phyloP scores from a whole-genome alignment of 2,329 filamentous ascomycete genomes.

The Raffaelea ambrosiae region DNA sequence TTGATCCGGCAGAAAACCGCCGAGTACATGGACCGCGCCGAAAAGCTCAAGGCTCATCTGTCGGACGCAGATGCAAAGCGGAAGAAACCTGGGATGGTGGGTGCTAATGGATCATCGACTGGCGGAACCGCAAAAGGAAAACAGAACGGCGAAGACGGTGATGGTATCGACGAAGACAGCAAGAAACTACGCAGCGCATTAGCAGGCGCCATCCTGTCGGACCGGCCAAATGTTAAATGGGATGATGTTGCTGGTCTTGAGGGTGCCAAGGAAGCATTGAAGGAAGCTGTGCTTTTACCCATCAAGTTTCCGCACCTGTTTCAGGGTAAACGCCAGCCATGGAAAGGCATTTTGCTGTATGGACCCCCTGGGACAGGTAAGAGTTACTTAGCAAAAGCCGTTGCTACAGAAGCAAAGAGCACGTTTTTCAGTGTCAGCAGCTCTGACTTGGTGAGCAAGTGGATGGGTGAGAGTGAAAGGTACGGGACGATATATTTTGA shows the following conservation, averaged over 20 bases:
- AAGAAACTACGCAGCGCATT: slow-evolving; percentile 93
- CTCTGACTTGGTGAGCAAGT: slow-evolving; percentile 95
- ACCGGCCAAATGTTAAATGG: slow-evolving; percentile 95
- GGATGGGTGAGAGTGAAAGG: slow-evolving; percentile 99
- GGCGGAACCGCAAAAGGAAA: slow-evolving; percentile 56
- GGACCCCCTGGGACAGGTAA: slow-evolving; percentile 96
- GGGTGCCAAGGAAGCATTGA: slow-evolving; percentile 88
- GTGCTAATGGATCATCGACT: slow-evolving; percentile 59
- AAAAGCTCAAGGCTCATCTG: slow-evolving; percentile 92
- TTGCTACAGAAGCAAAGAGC: slow-evolving; percentile 96
- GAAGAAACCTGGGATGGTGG: slow-evolving; percentile 64
- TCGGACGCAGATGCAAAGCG: slow-evolving; percentile 62
- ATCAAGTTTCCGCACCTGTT: slow-evolving; percentile 98
- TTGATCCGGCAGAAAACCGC: slow-evolving; percentile 93
- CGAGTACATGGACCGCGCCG: slow-evolving; percentile 97
- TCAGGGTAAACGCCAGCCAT: slow-evolving; percentile 90
- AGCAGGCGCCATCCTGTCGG: slow-evolving; percentile 83
- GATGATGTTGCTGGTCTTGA: slow-evolving; percentile 96
- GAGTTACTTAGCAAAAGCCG: slow-evolving; percentile 93
- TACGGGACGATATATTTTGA: slow-evolving; percentile 25
- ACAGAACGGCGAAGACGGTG: slow-evolving; percentile 39
- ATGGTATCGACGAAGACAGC: slow-evolving; percentile 72
- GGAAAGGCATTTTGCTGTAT: slow-evolving; percentile 96
- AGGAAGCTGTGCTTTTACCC: slow-evolving; percentile 93
- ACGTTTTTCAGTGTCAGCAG: slow-evolving; percentile 98